Percentiles rank a stretch among this genome's conserved stretches.
These are phyloP conservation scores for Sequoia sempervirens DNA, from an alignment of 75 land plant genomes.

Conservation along the genomic window DNA sequence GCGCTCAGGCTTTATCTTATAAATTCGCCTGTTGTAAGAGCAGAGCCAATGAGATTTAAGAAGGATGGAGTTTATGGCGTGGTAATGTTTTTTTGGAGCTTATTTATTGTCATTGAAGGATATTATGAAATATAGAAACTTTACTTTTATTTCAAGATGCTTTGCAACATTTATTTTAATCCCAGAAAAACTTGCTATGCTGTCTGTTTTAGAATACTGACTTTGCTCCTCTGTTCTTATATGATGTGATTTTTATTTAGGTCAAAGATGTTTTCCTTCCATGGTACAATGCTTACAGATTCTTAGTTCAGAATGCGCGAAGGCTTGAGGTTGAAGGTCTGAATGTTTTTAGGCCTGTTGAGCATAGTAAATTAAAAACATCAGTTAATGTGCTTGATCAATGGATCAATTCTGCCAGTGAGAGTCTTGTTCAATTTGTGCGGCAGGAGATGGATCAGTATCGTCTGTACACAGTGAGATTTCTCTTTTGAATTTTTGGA, in stretches of 20 bases:
- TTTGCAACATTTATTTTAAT: too few relatives aligned
- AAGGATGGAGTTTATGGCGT: constrained; percentile 90
- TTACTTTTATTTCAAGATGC: too few relatives aligned
- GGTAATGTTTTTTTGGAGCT: too few relatives aligned
- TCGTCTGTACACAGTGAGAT: constrained; percentile 80
- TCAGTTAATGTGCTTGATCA: constrained; percentile 96
- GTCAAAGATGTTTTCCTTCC: constrained; percentile 95
- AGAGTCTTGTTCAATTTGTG: constrained; percentile 93
- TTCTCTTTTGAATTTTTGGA: constrained; percentile 1
- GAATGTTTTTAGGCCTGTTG: constrained; percentile 62
- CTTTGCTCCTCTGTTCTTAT: too few relatives aligned
- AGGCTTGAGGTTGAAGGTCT: constrained; percentile 80
- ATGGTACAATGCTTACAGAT: constrained; percentile 99
- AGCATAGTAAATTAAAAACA: neutral
- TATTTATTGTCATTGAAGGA: too few relatives aligned
- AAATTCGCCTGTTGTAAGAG: constrained; percentile 96
- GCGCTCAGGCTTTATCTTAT: constrained; percentile 90
- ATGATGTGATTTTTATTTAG: constrained; percentile 3
- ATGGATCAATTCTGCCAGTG: constrained; percentile 94
- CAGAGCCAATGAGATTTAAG: constrained; percentile 82
- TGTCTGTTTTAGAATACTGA: too few relatives aligned
- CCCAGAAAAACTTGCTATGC: too few relatives aligned
- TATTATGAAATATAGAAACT: too few relatives aligned
- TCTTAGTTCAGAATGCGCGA: constrained; percentile 88
- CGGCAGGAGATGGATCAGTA: constrained; percentile 97